A percentile compares a stretch with the other conserved stretches of the same genome.
These are phyloP conservation scores for Acmispon strigosus DNA, from an alignment of 306 rosid species.

Conservation along the genomic window DNA sequence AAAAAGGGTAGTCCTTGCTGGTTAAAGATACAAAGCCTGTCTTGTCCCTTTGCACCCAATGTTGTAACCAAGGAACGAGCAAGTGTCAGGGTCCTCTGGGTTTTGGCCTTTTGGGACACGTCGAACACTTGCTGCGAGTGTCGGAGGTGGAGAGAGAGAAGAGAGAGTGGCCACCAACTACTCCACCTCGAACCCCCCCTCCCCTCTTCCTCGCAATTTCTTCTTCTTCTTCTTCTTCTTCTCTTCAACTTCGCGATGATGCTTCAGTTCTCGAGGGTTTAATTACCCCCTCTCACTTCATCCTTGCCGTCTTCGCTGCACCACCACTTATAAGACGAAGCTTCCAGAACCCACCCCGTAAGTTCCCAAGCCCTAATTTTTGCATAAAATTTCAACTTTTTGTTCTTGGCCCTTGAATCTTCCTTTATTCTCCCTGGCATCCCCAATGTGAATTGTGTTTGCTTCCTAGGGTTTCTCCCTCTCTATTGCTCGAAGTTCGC, in stretches of 20 bases:
- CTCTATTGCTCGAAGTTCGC: not conserved
- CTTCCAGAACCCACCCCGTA: conserved; percentile 12
- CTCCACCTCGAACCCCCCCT: not conserved
- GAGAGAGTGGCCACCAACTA: not conserved
- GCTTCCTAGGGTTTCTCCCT: conserved; percentile 8
- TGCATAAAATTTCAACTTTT: not conserved
- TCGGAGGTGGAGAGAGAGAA: not conserved
- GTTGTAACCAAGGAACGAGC: conserved; percentile 26
- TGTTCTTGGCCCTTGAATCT: not conserved
- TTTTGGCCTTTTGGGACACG: not conserved
- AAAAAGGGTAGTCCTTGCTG: not conserved
- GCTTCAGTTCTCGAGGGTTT: not conserved
- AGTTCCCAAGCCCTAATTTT: conserved; percentile 27
- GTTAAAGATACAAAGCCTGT: not conserved
- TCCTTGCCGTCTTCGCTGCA: not conserved
- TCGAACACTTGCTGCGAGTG: conserved; percentile 8
- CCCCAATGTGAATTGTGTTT: not conserved
- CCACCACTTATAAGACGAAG: conserved; percentile 6
- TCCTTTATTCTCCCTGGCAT: not conserved
- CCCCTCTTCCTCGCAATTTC: not conserved
- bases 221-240: too few species aligned
- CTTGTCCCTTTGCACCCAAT: conserved; percentile 7
- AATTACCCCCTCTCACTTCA: not conserved
- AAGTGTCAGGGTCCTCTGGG: not conserved
- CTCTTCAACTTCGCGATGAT: not conserved